phyloP scores from a whole-genome alignment of 176 grass and related monocot genomes.

The Bothriochloa decipiens region DNA sequence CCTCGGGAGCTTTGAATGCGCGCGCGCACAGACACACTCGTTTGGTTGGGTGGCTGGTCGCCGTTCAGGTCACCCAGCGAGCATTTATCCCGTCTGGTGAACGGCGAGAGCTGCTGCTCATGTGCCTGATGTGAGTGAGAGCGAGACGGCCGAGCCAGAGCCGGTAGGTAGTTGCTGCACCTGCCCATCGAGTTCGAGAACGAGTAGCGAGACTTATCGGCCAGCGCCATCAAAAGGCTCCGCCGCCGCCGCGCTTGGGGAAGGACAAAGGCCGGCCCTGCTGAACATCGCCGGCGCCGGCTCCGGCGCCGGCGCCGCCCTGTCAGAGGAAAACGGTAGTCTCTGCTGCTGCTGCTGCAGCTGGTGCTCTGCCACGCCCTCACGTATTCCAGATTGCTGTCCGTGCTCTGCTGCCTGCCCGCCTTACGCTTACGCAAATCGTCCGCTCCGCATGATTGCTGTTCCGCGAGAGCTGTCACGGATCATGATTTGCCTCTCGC shows the following conservation, averaged over 20 bases:
- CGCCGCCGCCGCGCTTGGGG: too few species aligned
- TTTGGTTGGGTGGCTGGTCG: neutral
- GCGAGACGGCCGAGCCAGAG: neutral
- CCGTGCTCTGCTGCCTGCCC: too few species aligned
- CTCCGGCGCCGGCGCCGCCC: neutral
- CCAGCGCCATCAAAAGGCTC: neutral
- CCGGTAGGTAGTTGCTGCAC: neutral
- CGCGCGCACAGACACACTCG: too few species aligned
- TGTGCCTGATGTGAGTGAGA: conserved; percentile 36
- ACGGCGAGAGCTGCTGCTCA: conserved; percentile 37
- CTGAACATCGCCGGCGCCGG: neutral
- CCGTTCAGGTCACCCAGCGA: conserved; percentile 13
- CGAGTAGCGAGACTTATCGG: too few species aligned
- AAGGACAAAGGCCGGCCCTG: neutral
- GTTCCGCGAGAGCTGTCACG: conserved; percentile 5
- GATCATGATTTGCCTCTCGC: conserved; percentile 12
- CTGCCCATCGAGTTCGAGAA: too few species aligned
- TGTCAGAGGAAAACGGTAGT: conserved; percentile 17
- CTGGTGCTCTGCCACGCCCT: neutral
- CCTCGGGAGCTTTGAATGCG: neutral
- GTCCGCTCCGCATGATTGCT: conserved; percentile 23
- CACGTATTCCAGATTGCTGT: too few species aligned
- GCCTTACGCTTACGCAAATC: neutral
- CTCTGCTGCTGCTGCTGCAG: neutral
- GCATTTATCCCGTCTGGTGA: conserved; percentile 18